Evolutionary conservation across 208 protist genomes (phyloP), one percentile per base, ranked within the genome.

Genomic region (Porcisia deanei): DNA sequence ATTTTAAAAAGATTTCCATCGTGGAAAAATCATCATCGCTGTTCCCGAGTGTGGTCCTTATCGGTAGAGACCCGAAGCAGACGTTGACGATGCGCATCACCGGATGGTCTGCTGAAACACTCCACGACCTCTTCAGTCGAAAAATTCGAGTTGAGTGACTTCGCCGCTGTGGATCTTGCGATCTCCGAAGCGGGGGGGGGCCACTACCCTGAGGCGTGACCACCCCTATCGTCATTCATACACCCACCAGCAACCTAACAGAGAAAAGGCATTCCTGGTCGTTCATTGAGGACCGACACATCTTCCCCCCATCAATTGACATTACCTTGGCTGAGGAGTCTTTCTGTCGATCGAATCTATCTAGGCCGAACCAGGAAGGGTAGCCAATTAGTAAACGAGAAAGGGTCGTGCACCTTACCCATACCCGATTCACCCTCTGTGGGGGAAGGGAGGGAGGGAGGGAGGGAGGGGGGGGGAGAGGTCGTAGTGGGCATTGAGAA

Each of bases 61-160:
- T 78, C 0, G 57, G 61, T 10, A 75, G 58, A 0, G 55, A 85
- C 14, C 64, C 25, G 8, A 71, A 78, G 9, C 58, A 82, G 5
- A 54, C 30, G 9, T n/a, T 80, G 41, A 75, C 79, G n/a, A 45
- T 85, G 59, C 71, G 34, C 55, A 68, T 91, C 37, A 25, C 37
- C 3, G 77, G 74, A 1, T 89, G 82, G 85, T 79, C 86, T 43
- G 72, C 75, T 1, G 79, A 83, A 18, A 79, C 74, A 0, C 54
- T 88, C 16, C 70, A 88, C 53, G 55, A 88, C 34, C 72, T 88
- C 49, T 63, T 88, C 14, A 73, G 37, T 7, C 82, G 85, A 47
- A 88, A 82, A 54, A 76, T 85, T 22, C 22, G 25, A 1, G 55
- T 81, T 63, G n/a, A 54, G 5, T 73, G 47, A 45, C 68, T 18